phyloP scores from a whole-genome alignment of 75 land plant species.

The Picea glauca region DNA sequence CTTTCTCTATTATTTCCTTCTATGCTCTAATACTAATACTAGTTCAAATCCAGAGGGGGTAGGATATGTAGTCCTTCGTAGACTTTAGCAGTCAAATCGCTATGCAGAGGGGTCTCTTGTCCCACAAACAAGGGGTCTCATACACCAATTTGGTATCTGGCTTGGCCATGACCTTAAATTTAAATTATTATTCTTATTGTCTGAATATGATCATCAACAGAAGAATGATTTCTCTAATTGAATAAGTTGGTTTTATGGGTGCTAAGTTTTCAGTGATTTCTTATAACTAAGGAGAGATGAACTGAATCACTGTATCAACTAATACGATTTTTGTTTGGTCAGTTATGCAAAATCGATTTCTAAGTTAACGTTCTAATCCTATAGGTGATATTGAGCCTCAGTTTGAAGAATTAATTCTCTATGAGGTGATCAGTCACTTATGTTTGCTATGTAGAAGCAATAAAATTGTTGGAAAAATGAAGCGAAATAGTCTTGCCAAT shows the following conservation, averaged over 20 bases:
- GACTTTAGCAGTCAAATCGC: too few relatives aligned
- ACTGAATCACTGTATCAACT: neutral
- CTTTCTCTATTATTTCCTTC: neutral
- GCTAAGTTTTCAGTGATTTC: too few relatives aligned
- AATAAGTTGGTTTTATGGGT: too few relatives aligned
- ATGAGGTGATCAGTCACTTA: neutral
- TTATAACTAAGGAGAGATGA: neutral
- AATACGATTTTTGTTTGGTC: neutral
- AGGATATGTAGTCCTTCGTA: too few relatives aligned
- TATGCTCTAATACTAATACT: neutral
- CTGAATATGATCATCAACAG: neutral
- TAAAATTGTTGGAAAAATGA: neutral
- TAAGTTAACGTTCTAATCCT: neutral
- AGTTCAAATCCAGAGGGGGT: too few relatives aligned
- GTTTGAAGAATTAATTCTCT: neutral
- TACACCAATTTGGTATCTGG: too few relatives aligned
- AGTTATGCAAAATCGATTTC: neutral
- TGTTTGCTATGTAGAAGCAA: neutral
- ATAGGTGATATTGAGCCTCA: neutral
- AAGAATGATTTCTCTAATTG: neutral
- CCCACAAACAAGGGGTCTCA: too few relatives aligned
- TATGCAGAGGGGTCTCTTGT: too few relatives aligned
- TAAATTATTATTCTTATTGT: too few relatives aligned
- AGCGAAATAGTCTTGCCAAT: neutral
- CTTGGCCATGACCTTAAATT: too few relatives aligned